Conservation (phyloP, 2,329 filamentous ascomycete species). For the Pleurostoma richardsiae region DNA sequence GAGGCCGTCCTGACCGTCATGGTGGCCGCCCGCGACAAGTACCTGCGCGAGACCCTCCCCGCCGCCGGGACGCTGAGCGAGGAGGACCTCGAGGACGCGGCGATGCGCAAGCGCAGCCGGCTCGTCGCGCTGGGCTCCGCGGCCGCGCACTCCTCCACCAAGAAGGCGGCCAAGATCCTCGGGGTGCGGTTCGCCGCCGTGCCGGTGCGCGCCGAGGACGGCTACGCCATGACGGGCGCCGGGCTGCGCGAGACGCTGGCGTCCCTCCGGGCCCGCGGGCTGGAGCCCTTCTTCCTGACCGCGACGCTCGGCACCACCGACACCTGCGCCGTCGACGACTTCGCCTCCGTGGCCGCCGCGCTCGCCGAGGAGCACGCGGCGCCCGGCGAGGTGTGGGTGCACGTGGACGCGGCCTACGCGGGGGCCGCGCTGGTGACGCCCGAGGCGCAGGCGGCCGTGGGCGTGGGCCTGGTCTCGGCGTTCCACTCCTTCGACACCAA, state of each 20-base stretch:
- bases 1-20: slow-evolving; percentile 84
- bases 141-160: slow-evolving; percentile 76
- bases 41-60: slow-evolving; percentile 56
- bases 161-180: slow-evolving; percentile 81
- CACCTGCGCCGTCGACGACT: slow-evolving; percentile 82
- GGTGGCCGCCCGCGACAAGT: slow-evolving; percentile 80
- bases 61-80: slow-evolving; percentile 28
- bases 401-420: slow-evolving; percentile 91
- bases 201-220: slow-evolving; percentile 54
- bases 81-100: slow-evolving; percentile 63
- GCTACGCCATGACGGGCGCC: slow-evolving; percentile 65
- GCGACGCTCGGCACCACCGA: slow-evolving; percentile 81
- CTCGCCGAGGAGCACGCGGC: slow-evolving; percentile 25
- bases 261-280: slow-evolving; percentile 60
- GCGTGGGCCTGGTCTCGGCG: slow-evolving; percentile 51
- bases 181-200: slow-evolving; percentile 77
- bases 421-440: slow-evolving; percentile 78
- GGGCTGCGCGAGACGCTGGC: slow-evolving; percentile 58
- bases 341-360: slow-evolving; percentile 58
- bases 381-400: slow-evolving; percentile 70
- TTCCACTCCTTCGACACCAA: slow-evolving; percentile 94
- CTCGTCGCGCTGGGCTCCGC: slow-evolving; percentile 79
- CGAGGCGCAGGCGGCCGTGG: slow-evolving; percentile 55
- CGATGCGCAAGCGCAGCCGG: slow-evolving; percentile 60
- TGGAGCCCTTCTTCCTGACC: slow-evolving; percentile 84